A percentile compares a stretch with the other conserved stretches of the same genome.
Evolutionary conservation across 805 yeast genomes (phyloP).

Genomic region (Pichia occidentalis): DNA sequence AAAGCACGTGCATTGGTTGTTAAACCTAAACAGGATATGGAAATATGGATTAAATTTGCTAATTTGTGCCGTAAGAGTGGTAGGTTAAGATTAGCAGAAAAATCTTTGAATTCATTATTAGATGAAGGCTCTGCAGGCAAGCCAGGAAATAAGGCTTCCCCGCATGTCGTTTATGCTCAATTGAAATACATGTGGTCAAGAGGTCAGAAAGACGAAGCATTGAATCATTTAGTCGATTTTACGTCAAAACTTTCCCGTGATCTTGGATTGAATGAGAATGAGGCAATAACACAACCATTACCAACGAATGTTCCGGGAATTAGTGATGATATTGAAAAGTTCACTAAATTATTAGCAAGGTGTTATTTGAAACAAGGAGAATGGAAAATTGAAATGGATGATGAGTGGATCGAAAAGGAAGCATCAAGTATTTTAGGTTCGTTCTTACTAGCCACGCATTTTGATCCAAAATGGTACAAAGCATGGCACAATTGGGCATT

Average conservation of each 20-base stretch:
- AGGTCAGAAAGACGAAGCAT: constrained; percentile 81
- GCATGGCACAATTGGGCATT: constrained; percentile 99
- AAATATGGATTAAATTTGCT: constrained; percentile 97
- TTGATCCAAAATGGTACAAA: constrained; percentile 89
- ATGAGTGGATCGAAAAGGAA: constrained; percentile 70
- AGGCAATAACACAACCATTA: constrained; percentile 77
- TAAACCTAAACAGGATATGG: constrained; percentile 93
- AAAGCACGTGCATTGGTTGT: constrained; percentile 90
- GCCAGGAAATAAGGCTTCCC: constrained; percentile 70
- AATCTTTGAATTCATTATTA: constrained; percentile 71
- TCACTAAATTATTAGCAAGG: constrained; percentile 80
- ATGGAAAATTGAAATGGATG: constrained; percentile 85
- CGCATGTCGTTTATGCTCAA: constrained; percentile 96
- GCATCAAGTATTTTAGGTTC: constrained; percentile 82
- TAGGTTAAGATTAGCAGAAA: constrained; percentile 85
- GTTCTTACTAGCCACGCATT: constrained; percentile 88
- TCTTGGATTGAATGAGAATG: constrained; percentile 79
- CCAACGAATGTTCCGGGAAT: constrained; percentile 70
- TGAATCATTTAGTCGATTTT: constrained; percentile 79
- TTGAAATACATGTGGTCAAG: constrained; percentile 96
- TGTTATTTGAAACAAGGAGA: constrained; percentile 97
- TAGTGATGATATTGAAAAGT: constrained; percentile 70
- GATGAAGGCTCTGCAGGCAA: constrained; percentile 49
- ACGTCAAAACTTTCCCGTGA: constrained; percentile 87
- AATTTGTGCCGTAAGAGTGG: constrained; percentile 93